Conservation (phyloP, 768 basidiomycete species). For the Hypsizygus marmoreus region DNA sequence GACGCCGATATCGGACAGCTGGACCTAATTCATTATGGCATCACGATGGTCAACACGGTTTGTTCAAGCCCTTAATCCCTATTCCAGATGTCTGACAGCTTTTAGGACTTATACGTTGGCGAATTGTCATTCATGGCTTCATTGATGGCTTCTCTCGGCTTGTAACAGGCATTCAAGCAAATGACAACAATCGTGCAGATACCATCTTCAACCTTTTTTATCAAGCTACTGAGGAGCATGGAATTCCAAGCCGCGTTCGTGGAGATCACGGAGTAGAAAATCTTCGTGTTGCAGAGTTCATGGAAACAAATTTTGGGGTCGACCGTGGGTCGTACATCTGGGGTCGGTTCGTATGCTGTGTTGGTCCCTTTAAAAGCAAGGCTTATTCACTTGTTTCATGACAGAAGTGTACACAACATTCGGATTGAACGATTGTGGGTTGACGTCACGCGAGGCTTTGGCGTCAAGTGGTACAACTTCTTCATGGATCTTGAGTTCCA, state of each 20-base stretch:
- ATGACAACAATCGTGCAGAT: slow-evolving; percentile 39
- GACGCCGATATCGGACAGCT: slow-evolving; percentile 23
- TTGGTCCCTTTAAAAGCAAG: background rate
- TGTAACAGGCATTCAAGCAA: slow-evolving; percentile 34
- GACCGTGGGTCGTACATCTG: slow-evolving; percentile 37
- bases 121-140: slow-evolving; percentile 33
- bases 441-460: slow-evolving; percentile 35
- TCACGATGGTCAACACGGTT: slow-evolving; percentile 34
- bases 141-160: slow-evolving; percentile 30
- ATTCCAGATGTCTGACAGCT: background rate
- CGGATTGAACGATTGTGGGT: slow-evolving; percentile 41
- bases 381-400: slow-evolving; percentile 5
- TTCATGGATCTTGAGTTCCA: slow-evolving; percentile 34
- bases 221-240: slow-evolving; percentile 20
- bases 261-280: slow-evolving; percentile 39
- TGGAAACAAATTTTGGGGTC: slow-evolving; percentile 26
- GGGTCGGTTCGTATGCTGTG: slow-evolving; percentile 27
- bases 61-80: slow-evolving; percentile 4
- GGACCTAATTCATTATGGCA: slow-evolving; percentile 33
- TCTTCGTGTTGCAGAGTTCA: slow-evolving; percentile 28
- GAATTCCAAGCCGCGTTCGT: slow-evolving; percentile 31
- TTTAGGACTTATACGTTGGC: slow-evolving; percentile 32
- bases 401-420: slow-evolving; percentile 42
- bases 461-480: slow-evolving; percentile 39
- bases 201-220: slow-evolving; percentile 42